Conservation (phyloP, 441 rosid genomes). For the Bocquillonia castaneifolia region DNA sequence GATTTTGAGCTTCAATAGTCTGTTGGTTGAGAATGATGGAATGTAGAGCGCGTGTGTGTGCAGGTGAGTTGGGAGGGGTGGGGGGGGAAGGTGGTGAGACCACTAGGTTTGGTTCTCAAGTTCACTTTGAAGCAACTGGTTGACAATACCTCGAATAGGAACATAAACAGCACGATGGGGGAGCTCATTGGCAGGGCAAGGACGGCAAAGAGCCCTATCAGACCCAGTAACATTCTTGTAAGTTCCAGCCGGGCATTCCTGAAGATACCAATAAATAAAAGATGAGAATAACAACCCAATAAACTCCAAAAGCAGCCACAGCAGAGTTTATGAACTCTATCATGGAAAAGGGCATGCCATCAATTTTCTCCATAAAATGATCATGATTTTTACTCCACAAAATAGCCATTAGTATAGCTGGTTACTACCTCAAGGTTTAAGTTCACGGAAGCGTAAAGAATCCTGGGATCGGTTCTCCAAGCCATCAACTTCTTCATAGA, state of each 20-base stretch:
- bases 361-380: constrained; percentile 5
- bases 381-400: not conserved
- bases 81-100: not conserved
- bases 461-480: not conserved
- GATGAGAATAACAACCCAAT: not conserved
- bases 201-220: constrained; percentile 67
- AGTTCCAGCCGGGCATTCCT: constrained; percentile 98
- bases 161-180: constrained; percentile 79
- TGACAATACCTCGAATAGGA: constrained; percentile 71
- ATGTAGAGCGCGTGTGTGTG: not conserved
- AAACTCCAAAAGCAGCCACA: constrained; percentile 1
- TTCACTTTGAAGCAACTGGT: not conserved
- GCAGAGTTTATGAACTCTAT: not conserved
- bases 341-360: not conserved
- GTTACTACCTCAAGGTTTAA: not conserved
- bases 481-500: not conserved
- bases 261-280: constrained; percentile 29
- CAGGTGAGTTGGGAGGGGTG: too few relatives aligned
- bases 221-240: constrained; percentile 88
- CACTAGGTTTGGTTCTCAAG: not conserved
- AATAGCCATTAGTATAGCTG: not conserved
- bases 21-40: not conserved
- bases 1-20: not conserved
- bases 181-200: constrained; percentile 73
- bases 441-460: not conserved